Evolutionary conservation across 805 yeast genomes (phyloP), one percentile per base, ranked within the genome.

Genomic region (Candida ulmi): DNA sequence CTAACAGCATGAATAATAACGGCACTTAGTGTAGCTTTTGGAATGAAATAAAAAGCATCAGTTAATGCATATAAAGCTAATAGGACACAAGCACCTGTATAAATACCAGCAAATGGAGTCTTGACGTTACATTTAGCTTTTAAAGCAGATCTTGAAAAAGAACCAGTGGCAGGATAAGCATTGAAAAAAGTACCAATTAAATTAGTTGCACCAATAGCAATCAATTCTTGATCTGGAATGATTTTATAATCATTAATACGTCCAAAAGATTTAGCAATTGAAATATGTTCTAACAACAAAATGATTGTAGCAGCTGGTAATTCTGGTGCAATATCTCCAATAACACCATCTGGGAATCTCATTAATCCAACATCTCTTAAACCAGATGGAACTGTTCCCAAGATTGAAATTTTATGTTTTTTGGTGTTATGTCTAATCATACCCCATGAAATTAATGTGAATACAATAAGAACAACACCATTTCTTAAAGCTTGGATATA

Each of bases 111-210:
- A 44, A 90, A 68, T 27, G 97, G 97, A 17, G 97, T 90, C 57
- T 88, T 77, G 34, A 90, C 97, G 59, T 95, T 95, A 73, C 96
- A 90, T 65, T 90, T 90, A 37, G 95, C 82, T 65, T 91, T 90
- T 54, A 90, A 72, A 8, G 97, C 97, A 33, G 96, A 84, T 69
- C 97, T 81, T 16, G 95, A 85, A 62, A 90, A 90, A 1, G 97
- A 90, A 34, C 97, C 97, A 5, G 97, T 90, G 8, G 95, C 88
- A 8, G 97, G 97, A 61, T 90, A 90, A 8, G 97, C 96, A 55
- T 78, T 74, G 75, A 90, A 90, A 58, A 88, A 87, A 17, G 95
- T 87, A 51, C 96, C 96, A 51, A 90, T 71, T 60, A 90, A 71
- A 64, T 90, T 90, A 39, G 93, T 83, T 34, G 83, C 85, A 55